These are phyloP conservation scores for Wickerhamomyces queroliae DNA, from an alignment of 805 yeast genomes.

Conservation along the genomic window DNA sequence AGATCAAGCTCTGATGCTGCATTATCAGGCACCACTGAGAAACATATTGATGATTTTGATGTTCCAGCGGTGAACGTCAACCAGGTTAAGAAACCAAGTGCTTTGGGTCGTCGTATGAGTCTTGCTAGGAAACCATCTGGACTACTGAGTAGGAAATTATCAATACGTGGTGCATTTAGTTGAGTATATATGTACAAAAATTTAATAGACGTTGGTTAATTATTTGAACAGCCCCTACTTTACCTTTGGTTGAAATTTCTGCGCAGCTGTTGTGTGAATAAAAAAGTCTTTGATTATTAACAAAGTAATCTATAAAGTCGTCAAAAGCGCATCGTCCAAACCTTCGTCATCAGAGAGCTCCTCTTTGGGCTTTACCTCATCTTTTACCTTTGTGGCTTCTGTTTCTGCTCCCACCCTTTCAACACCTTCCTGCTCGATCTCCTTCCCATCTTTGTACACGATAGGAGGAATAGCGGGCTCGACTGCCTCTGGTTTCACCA, in stretches of 20 bases:
- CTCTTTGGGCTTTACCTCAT: no score
- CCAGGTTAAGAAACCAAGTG: slow-evolving; percentile 27
- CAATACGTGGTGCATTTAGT: slow-evolving; percentile 18
- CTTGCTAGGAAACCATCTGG: slow-evolving; percentile 27
- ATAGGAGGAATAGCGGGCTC: slow-evolving; percentile 12
- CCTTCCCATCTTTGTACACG: slow-evolving; percentile 7
- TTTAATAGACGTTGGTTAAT: neutral
- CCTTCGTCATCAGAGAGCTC: no score
- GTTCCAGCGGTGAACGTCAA: slow-evolving; percentile 32
- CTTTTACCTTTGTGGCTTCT: no score
- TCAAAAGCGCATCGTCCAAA: no score
- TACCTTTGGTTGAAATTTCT: no score
- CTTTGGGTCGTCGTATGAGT: slow-evolving; percentile 26
- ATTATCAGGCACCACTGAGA: slow-evolving; percentile 8
- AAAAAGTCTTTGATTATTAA: no score
- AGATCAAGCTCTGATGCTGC: slow-evolving; percentile 6
- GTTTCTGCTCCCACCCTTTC: no score
- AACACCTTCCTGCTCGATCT: neutral
- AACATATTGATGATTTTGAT: slow-evolving; percentile 32
- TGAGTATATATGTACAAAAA: neutral
- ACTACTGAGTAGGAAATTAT: slow-evolving; percentile 25
- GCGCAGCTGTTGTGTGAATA: no score
- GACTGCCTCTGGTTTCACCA: slow-evolving; percentile 9
- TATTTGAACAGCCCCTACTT: neutral
- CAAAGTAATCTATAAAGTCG: no score